Evolutionary conservation across 306 rosid species (phyloP), one percentile per base, ranked within the genome.

Genomic region (Vigna reflexopilosa): DNA sequence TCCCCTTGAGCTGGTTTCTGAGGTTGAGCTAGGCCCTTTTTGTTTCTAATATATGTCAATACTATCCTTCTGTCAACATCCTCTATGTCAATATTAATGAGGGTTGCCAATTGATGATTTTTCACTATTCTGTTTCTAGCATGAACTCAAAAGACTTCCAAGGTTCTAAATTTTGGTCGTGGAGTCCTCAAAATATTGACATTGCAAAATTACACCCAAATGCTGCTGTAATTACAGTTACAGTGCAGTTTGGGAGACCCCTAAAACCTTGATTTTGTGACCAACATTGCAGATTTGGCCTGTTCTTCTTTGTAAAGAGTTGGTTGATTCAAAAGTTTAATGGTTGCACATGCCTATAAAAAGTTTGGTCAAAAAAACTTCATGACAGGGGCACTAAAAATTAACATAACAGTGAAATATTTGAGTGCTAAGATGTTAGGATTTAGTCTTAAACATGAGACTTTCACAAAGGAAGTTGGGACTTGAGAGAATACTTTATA

Each of bases 21-120:
- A 1, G 59, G 61, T 55, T 55, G 28, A 55, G 62, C 1, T 55
- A 8, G 5, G 6, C 28, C 28, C 14, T 9, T 30, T 55, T 5
- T 20, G 28, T 9, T 19, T 55, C 32, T 55, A 19, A 7, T 54
- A 19, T 54, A 54, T 54, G 13, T 19, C 28, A 9, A 3, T 55
- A 55, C 62, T 55, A 9, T 55, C 62, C 9, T 55, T 55, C 62
- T 55, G 32, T 55, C 30, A 19, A 55, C 32, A 55, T 55, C 62
- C 13, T 55, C 15, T 55, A 55, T 20, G 14, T 9, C 62, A 55
- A 55, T 55, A 55, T 55, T 55, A 20, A 55, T 55, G 62, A 7
- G 32, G 15, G 30, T 3, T 55, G 24, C 20, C 32, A 16, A 55
- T 9, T 20, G 30, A 55, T 55, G 30, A 20, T 20, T 55, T 28